phyloP scores from a whole-genome alignment of 139 green algal genomes.

The Ettlia oleoabundans region DNA sequence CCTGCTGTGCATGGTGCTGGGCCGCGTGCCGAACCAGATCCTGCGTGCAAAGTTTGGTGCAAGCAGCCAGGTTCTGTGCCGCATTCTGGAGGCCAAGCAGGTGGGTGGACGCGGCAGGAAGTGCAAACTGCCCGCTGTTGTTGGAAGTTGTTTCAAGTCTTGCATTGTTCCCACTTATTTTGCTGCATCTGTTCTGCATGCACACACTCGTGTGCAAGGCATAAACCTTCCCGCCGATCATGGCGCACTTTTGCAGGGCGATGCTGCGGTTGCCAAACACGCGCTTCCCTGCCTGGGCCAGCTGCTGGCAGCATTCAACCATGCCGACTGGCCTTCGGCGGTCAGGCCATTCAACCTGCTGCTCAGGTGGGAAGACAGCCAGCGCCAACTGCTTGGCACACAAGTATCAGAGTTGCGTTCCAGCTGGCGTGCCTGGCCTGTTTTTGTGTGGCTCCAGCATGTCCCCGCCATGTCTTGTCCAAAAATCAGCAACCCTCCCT shows the following conservation, averaged over 20 bases:
- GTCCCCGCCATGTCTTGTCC: not conserved
- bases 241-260: slow-evolving; percentile 40
- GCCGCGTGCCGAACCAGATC: slow-evolving; percentile 60
- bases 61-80: slow-evolving; percentile 47
- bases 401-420: not conserved
- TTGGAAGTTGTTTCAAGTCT: too few relatives aligned
- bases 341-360: slow-evolving; percentile 49
- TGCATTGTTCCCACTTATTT: too few relatives aligned
- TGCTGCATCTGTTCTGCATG: too few relatives aligned
- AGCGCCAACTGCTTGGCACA: not conserved
- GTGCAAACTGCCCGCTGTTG: too few relatives aligned
- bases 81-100: slow-evolving; percentile 57
- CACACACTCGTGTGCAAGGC: too few relatives aligned
- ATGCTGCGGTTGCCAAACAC: slow-evolving; percentile 59
- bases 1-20: slow-evolving; percentile 65
- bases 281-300: slow-evolving; percentile 64
- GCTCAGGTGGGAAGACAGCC: not conserved
- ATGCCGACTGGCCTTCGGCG: slow-evolving; percentile 49
- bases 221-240: too few relatives aligned
- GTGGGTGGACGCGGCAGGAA: too few relatives aligned
- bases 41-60: slow-evolving; percentile 66
- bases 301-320: slow-evolving; percentile 65
- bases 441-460: not conserved
- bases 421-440: not conserved
- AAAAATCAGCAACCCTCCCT: too few relatives aligned